These are phyloP conservation scores for Hymenoscyphus fraxineus DNA, from an alignment of 2,329 filamentous ascomycete species.

Conservation along the genomic window DNA sequence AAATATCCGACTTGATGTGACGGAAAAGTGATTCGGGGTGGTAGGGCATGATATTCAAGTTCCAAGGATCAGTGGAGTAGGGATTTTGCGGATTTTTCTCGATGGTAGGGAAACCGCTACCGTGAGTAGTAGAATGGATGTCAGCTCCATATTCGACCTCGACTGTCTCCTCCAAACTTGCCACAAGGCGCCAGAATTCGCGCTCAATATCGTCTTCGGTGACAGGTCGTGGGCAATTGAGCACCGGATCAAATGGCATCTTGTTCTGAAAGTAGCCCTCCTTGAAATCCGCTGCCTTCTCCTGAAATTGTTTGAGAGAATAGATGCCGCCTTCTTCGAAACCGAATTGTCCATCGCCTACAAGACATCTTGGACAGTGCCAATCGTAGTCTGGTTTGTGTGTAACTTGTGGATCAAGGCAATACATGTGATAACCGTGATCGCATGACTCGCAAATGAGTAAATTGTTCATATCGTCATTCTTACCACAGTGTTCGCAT, in stretches of 20 bases:
- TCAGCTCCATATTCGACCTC: constrained; percentile 98
- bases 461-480: constrained; percentile 67
- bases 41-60: constrained; percentile 87
- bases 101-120: constrained; percentile 91
- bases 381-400: constrained; percentile 79
- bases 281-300: constrained; percentile 94
- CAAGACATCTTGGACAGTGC: constrained; percentile 93
- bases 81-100: constrained; percentile 84
- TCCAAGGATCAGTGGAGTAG: constrained; percentile 91
- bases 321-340: constrained; percentile 97
- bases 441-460: constrained; percentile 91
- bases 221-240: constrained; percentile 75
- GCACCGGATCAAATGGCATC: constrained; percentile 80
- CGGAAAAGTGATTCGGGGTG: constrained; percentile 90
- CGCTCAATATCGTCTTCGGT: constrained; percentile 94
- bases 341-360: constrained; percentile 93
- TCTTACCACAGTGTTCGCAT: constrained; percentile 83
- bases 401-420: constrained; percentile 81
- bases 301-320: constrained; percentile 91
- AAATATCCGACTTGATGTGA: constrained; percentile 97
- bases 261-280: constrained; percentile 88
- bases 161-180: constrained; percentile 89
- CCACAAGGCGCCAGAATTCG: constrained; percentile 94
- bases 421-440: constrained; percentile 78
- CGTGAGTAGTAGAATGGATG: constrained; percentile 96